Percentiles rank a stretch among this genome's conserved stretches.
phyloP scores from a whole-genome alignment of 2,329 filamentous ascomycete genomes.

The Aspergillus cejpii region DNA sequence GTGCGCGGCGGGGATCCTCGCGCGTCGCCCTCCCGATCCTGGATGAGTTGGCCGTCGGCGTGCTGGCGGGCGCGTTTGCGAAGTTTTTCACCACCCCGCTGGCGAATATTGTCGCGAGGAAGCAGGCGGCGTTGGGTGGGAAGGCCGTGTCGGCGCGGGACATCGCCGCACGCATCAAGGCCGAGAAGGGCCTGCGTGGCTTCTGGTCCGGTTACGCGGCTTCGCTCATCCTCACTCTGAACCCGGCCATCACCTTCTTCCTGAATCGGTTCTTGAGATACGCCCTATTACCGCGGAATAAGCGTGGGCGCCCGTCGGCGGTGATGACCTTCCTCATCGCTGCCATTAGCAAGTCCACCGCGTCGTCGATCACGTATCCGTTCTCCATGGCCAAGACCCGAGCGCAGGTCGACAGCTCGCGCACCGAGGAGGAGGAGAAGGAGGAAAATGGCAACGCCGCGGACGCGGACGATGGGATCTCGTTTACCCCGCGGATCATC shows the following conservation, averaged over 20 bases:
- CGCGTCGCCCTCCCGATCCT: slow-evolving; percentile 49
- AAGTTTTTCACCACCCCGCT: slow-evolving; percentile 73
- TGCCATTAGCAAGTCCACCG: slow-evolving; percentile 69
- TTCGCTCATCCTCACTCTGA: slow-evolving; percentile 70
- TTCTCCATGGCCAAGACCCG: slow-evolving; percentile 79
- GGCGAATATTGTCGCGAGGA: slow-evolving; percentile 72
- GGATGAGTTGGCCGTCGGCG: slow-evolving; percentile 67
- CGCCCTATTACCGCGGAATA: slow-evolving; percentile 49
- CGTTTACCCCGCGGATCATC: slow-evolving; percentile 51
- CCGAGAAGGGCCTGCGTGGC: slow-evolving; percentile 64
- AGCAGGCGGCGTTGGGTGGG: slow-evolving; percentile 58
- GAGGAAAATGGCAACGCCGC: slow-evolving; percentile 12
- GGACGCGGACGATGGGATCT: slow-evolving; percentile 9
- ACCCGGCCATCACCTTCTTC: slow-evolving; percentile 80
- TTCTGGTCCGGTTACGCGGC: slow-evolving; percentile 89
- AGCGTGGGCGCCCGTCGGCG: slow-evolving; percentile 48
- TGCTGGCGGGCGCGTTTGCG: slow-evolving; percentile 64
- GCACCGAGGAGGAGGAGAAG: slow-evolving; percentile 17
- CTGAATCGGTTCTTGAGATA: slow-evolving; percentile 66
- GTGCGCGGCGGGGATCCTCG: slow-evolving; percentile 20
- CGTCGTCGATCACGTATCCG: slow-evolving; percentile 73
- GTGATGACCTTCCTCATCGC: slow-evolving; percentile 59
- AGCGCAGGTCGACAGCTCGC: slow-evolving; percentile 52
- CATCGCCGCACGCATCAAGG: slow-evolving; percentile 57
- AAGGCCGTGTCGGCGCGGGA: slow-evolving; percentile 41